Evolutionary conservation across 2,329 filamentous ascomycete genomes (phyloP), one percentile per base, ranked within the genome.

Genomic region (Penicillium sclerotigenum): DNA sequence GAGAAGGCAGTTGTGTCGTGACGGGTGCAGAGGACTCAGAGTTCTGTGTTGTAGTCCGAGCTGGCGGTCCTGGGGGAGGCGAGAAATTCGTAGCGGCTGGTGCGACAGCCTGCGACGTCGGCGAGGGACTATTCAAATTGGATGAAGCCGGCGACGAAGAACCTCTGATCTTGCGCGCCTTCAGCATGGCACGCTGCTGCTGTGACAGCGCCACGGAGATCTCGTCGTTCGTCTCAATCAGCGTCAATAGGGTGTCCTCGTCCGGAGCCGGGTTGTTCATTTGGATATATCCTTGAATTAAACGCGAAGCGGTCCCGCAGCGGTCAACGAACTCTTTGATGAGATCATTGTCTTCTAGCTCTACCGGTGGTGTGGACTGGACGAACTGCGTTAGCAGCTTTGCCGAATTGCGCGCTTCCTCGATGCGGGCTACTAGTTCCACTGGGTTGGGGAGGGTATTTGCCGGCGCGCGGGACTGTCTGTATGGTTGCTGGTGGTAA

Each of bases 141-240:
- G 49, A 55, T 20, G 57, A 56, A 10, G 38, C 52, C 2, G 62
- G 65, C 18, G 47, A 66, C 1, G 62, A 51, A 24, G 60, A 61
- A 9, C 65, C 65, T 10, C 60, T 54, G 5, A 64, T 60, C 52
- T 81, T 79, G 43, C 84, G 77, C 9, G 84, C 84, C 58, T 81
- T 77, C 7, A 87, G 77, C 38, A 95, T 78, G 10, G 91, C 88
- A 52, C 91, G 86, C 73, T 96, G 90, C 72, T 97, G 90, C 69
- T 91, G 87, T 61, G 86, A 94, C 38, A 93, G 80, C 0, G 92
- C 87, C 42, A 89, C 84, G 58, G 90, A 89, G 29, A 99, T 80
- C 70, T 93, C 89, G 73, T 97, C 94, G 71, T 96, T 96, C 14
- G 91, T 94, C 73, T 97, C 91, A 68, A 99, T 96, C 59, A 99